Percentiles rank a stretch among this genome's conserved stretches.
Conservation (phyloP, 2,329 filamentous ascomycete species). For the Periconia macrospinosa region DNA sequence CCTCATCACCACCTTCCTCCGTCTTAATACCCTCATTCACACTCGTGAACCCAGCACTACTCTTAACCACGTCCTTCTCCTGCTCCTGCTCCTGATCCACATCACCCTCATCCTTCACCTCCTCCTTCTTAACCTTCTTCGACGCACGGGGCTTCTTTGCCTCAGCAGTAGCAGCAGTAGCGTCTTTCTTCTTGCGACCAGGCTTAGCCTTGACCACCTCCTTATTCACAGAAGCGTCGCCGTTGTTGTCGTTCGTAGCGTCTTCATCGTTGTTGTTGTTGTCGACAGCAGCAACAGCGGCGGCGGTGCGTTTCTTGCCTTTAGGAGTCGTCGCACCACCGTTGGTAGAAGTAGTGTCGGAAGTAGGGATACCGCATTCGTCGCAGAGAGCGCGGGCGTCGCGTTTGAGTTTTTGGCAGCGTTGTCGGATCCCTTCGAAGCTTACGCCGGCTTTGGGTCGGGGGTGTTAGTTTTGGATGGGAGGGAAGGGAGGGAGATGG, state of each 20-base stretch:
- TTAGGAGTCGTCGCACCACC: not conserved
- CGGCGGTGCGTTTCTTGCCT: constrained; percentile 2
- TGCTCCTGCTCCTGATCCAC: too few species aligned
- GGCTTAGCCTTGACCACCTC: too few species aligned
- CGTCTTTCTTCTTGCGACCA: too few species aligned
- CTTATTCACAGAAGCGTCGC: too few species aligned
- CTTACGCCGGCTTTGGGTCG: constrained; percentile 1
- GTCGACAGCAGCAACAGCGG: constrained; percentile 4
- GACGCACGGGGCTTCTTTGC: too few species aligned
- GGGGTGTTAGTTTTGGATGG: constrained; percentile 10
- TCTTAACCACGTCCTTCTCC: too few species aligned
- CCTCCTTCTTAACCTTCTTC: too few species aligned
- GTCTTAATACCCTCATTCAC: too few species aligned
- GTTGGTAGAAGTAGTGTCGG: constrained; percentile 4
- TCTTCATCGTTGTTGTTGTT: not conserved
- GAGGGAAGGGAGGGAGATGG: constrained; percentile 7
- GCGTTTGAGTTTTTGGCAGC: constrained; percentile 3
- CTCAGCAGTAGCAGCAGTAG: too few species aligned
- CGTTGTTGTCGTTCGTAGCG: not conserved
- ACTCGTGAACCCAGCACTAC: too few species aligned
- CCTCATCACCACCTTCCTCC: too few species aligned
- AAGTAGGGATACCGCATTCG: constrained; percentile 15
- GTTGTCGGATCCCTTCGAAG: not conserved
- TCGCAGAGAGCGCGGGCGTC: constrained; percentile 15
- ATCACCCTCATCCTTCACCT: too few species aligned